Percentiles rank a stretch among this genome's conserved stretches.
Evolutionary conservation across 306 rosid species (phyloP).

Genomic region (Arachis stenosperma): DNA sequence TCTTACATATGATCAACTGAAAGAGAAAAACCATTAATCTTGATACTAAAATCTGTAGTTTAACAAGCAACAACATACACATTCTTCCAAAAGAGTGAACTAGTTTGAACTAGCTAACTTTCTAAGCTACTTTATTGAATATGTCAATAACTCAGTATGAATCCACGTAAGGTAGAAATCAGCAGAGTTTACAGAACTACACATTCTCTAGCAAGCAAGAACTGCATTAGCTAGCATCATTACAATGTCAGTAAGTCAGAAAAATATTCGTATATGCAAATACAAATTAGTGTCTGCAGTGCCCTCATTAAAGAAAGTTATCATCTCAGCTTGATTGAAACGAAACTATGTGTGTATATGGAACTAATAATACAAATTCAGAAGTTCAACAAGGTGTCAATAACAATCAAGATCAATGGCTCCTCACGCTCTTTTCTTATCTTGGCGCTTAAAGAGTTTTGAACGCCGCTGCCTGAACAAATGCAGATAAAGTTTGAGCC

Average conservation of each 20-base stretch:
- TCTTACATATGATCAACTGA: constrained; percentile 1
- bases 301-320: neutral
- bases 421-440: constrained; percentile 58
- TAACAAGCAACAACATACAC: neutral
- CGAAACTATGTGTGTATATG: neutral
- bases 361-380: constrained; percentile 27
- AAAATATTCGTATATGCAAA: constrained; percentile 11
- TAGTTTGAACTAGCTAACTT: neutral
- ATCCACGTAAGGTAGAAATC: neutral
- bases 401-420: constrained; percentile 17
- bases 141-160: neutral
- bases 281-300: constrained; percentile 28
- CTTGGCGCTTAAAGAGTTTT: constrained; percentile 60
- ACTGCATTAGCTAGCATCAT: constrained; percentile 22
- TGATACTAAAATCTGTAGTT: neutral
- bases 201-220: constrained; percentile 3
- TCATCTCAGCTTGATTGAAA: neutral
- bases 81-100: constrained; percentile 17
- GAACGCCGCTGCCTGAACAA: constrained; percentile 82
- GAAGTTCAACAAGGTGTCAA: constrained; percentile 10
- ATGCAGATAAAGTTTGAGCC: constrained; percentile 85
- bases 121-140: constrained; percentile 1
- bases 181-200: neutral
- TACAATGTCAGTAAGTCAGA: constrained; percentile 9
- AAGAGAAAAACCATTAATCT: constrained; percentile 4